phyloP scores from a whole-genome alignment of 805 yeast genomes.

The Candida insectorum region DNA sequence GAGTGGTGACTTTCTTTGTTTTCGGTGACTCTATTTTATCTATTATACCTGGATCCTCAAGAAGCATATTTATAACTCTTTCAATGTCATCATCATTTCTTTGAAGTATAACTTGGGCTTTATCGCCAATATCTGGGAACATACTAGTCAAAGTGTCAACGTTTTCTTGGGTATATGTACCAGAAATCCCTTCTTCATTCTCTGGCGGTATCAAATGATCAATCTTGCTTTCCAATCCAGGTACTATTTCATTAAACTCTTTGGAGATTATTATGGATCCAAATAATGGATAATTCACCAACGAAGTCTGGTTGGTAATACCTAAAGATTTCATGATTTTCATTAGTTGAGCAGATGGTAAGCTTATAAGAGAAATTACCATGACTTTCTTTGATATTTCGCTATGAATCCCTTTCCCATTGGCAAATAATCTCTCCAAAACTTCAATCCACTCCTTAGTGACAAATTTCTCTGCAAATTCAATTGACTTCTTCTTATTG shows the following conservation, averaged over 20 bases:
- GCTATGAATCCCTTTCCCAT: constrained; percentile 53
- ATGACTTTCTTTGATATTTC: constrained; percentile 44
- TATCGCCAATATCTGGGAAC: constrained; percentile 60
- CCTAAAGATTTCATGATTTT: constrained; percentile 42
- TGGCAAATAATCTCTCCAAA: constrained; percentile 55
- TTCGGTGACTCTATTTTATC: constrained; percentile 19
- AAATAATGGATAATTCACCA: constrained; percentile 52
- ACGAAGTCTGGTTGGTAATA: constrained; percentile 36
- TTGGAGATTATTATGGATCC: constrained; percentile 51
- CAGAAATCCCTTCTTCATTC: background rate
- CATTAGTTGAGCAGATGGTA: constrained; percentile 41
- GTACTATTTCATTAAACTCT: constrained; percentile 43
- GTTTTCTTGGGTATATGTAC: constrained; percentile 7
- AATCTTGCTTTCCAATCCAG: constrained; percentile 50
- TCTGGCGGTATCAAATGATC: constrained; percentile 34
- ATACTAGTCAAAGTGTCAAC: constrained; percentile 21
- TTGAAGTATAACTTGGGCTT: constrained; percentile 50
- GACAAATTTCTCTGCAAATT: constrained; percentile 56
- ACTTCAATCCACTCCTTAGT: constrained; percentile 54
- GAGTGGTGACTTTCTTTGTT: background rate
- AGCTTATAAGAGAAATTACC: constrained; percentile 50
- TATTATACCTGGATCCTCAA: constrained; percentile 57
- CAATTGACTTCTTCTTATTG: constrained; percentile 22
- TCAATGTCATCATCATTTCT: constrained; percentile 54
- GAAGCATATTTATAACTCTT: constrained; percentile 49